phyloP scores from a whole-genome alignment of 495 filamentous ascomycete genomes.

The Neurospora sp. region DNA sequence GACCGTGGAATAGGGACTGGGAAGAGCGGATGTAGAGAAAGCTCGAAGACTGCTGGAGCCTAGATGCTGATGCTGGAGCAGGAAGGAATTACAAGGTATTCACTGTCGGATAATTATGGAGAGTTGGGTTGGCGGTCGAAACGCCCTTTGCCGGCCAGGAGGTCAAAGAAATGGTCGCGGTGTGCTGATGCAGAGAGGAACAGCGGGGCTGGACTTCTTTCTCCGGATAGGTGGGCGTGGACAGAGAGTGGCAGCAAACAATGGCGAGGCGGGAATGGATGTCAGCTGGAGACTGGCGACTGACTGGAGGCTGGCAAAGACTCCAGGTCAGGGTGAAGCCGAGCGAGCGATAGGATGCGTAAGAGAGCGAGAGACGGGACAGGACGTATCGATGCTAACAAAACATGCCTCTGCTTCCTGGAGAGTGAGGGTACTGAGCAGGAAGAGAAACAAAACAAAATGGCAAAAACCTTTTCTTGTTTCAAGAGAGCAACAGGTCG shows the following conservation, averaged over 20 bases:
- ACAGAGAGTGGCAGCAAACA: not conserved
- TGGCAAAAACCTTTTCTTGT: constrained; percentile 11
- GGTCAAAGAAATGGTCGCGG: not conserved
- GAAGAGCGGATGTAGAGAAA: not conserved
- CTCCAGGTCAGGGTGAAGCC: not conserved
- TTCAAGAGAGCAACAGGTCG: constrained; percentile 11
- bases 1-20: not conserved
- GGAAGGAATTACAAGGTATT: not conserved
- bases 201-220: not conserved
- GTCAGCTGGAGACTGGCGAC: not conserved
- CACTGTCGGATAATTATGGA: not conserved
- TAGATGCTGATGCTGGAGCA: not conserved
- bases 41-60: not conserved
- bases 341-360: not conserved
- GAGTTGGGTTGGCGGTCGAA: not conserved
- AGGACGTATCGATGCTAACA: not conserved
- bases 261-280: not conserved
- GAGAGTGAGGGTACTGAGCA: constrained; percentile 3
- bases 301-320: not conserved
- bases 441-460: constrained; percentile 8
- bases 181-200: not conserved
- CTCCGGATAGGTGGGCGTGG: not conserved
- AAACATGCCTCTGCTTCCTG: not conserved
- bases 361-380: not conserved
- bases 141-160: not conserved